Base-by-base conservation (phyloP, 495 filamentous ascomycete species). In the Saxophila tyrrhenica region DNA sequence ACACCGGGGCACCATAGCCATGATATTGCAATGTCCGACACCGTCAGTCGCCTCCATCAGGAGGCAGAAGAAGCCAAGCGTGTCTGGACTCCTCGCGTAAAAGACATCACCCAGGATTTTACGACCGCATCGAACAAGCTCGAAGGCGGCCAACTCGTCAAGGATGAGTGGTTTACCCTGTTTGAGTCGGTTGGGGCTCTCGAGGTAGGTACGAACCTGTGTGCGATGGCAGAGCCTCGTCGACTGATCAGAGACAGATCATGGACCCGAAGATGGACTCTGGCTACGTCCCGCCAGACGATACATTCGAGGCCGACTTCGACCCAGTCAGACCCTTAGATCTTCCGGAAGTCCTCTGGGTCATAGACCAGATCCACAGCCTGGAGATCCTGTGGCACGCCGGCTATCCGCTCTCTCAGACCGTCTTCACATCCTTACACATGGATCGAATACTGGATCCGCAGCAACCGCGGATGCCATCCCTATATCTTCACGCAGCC, bases 201-300 rank as follows among this genome's bases (percentile, higher is more conserved):
- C 58, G 92, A 98, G 84, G 92, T 91, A 72, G 60, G 78, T 52
- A 42, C 52, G 11, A 2, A 11, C 5, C 32, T 15, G 11, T 11
- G 2, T 19, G 32, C 42, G 47, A n/a, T n/a, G n/a, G n/a, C n/a
- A 38, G 7, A 3, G 3, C 7, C 8, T 3, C 7, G 20, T 29
- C 13, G 15, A n/a, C 35, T 39, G 35, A 39, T 39, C 9, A 39
- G 35, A 9, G n/a, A 15, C 48, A 98, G 92, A 91, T 98, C 55
- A 95, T 95, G 89, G 92, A 98, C 64, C 82, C 84, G 0, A 98
- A 96, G 68, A 97, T 98, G 92, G 92, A 98, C 65, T 95, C 87
- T 64, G 92, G 92, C 25, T 86, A 81, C 60, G 67, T 92, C 16
- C 76, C 75, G 13, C 78, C 82, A 10, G 87, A 81, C 41, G 87